Percentiles rank a stretch among this genome's conserved stretches.
Evolutionary conservation across 2,329 filamentous ascomycete genomes (phyloP).

Genomic region (Penicillium sp.): DNA sequence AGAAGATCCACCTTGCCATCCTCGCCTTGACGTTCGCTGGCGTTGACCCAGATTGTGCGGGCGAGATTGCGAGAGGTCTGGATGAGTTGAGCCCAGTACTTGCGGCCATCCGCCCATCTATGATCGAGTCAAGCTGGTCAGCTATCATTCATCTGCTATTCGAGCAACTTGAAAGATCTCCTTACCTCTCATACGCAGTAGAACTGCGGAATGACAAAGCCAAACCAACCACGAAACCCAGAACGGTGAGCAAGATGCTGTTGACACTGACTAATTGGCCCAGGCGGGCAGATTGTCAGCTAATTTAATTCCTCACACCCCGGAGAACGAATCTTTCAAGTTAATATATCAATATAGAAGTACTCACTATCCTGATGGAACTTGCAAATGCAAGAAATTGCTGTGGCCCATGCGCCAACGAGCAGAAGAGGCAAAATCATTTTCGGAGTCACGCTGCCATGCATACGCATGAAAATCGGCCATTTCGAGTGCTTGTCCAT

Average conservation of each 20-base stretch:
- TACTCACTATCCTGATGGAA: constrained; percentile 46
- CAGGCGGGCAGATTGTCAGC: constrained; percentile 7
- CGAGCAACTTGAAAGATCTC: background rate
- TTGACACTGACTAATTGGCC: constrained; percentile 55
- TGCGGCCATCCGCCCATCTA: constrained; percentile 63
- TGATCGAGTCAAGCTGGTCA: constrained; percentile 3
- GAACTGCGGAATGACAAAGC: constrained; percentile 76
- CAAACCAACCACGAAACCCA: constrained; percentile 79
- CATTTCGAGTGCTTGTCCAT: constrained; percentile 74
- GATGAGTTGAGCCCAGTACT: constrained; percentile 62
- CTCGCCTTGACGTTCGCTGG: constrained; percentile 60
- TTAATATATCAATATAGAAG: background rate
- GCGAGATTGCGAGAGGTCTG: constrained; percentile 60
- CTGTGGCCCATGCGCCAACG: constrained; percentile 65
- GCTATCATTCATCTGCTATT: background rate
- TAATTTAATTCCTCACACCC: background rate
- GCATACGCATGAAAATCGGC: constrained; percentile 73
- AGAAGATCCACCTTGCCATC: constrained; percentile 67
- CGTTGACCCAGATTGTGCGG: constrained; percentile 81
- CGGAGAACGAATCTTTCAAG: background rate
- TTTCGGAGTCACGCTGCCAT: constrained; percentile 73
- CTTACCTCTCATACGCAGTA: constrained; percentile 71
- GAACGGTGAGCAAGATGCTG: constrained; percentile 71
- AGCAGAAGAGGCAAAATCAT: constrained; percentile 70
- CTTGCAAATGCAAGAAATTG: constrained; percentile 61